These are phyloP conservation scores for Trichoderma arundinaceum DNA, from an alignment of 2,329 filamentous ascomycete genomes.

Conservation along the genomic window DNA sequence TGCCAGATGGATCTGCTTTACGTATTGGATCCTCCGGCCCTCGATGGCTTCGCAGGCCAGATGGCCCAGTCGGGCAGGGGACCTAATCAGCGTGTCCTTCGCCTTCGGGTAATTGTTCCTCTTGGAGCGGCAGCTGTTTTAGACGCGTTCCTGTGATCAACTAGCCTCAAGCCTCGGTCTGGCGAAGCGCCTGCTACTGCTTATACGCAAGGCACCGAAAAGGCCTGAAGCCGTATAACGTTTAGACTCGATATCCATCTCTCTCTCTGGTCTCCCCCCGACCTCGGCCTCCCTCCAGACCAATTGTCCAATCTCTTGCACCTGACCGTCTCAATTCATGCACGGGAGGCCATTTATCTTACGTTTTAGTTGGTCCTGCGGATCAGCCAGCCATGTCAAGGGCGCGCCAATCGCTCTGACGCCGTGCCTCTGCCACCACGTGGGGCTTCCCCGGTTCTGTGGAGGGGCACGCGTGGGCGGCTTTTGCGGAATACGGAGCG, in stretches of 20 bases:
- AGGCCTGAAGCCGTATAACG: too few species aligned
- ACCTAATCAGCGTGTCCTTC: conserved; percentile 4
- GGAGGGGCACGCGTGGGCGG: too few species aligned
- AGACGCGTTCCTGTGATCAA: conserved; percentile 17
- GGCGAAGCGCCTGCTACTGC: too few species aligned
- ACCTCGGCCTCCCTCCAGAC: conserved; percentile 7
- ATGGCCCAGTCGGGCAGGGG: conserved; percentile 20
- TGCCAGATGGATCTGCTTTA: neutral
- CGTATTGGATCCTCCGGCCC: conserved; percentile 4
- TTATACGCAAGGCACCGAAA: too few species aligned
- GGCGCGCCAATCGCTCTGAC: too few species aligned
- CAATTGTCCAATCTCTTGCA: conserved; percentile 9
- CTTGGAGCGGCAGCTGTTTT: neutral
- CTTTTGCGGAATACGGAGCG: too few species aligned
- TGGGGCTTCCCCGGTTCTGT: too few species aligned
- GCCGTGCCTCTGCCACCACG: too few species aligned
- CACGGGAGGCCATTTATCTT: conserved; percentile 17
- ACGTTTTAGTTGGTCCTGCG: conserved; percentile 6
- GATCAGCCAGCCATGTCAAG: too few species aligned
- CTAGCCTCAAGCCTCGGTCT: neutral
- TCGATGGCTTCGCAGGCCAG: neutral
- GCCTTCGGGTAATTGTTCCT: neutral
- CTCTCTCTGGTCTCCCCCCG: neutral
- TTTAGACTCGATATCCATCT: neutral
- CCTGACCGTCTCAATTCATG: conserved; percentile 7